Percentiles rank a stretch among this genome's conserved stretches.
These are phyloP conservation scores for Gymnopus androsaceus DNA, from an alignment of 1,284 basidiomycete species.

Conservation along the genomic window DNA sequence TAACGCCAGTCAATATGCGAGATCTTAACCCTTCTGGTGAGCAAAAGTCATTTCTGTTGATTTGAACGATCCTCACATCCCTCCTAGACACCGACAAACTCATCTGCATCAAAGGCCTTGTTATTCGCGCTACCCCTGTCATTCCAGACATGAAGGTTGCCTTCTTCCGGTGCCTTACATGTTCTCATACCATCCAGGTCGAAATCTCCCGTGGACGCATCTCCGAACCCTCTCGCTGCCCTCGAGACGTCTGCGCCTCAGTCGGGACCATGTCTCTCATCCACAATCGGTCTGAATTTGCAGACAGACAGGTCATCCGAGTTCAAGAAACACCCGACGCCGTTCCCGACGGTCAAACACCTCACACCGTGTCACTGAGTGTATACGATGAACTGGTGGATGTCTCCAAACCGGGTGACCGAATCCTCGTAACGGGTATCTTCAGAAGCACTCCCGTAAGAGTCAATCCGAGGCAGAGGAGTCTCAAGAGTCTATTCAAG, in stretches of 20 bases:
- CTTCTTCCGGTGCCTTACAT: conserved; percentile 97
- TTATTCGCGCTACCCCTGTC: conserved; percentile 95
- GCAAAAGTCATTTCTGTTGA: conserved; percentile 23
- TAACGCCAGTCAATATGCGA: conserved; percentile 85
- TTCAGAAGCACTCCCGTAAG: conserved; percentile 94
- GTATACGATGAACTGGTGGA: conserved; percentile 98
- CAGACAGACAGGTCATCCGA: conserved; percentile 93
- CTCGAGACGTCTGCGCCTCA: conserved; percentile 87
- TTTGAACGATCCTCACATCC: conserved; percentile 4
- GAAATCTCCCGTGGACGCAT: conserved; percentile 97
- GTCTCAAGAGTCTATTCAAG: conserved; percentile 95
- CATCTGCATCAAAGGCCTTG: conserved; percentile 92
- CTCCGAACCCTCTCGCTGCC: conserved; percentile 88
- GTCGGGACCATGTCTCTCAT: conserved; percentile 92
- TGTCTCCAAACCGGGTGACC: conserved; percentile 91
- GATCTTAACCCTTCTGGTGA: conserved; percentile 87
- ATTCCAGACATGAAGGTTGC: conserved; percentile 99
- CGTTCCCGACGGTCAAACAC: conserved; percentile 97
- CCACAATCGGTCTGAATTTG: conserved; percentile 96
- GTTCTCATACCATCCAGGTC: conserved; percentile 91
- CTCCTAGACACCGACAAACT: conserved; percentile 91
- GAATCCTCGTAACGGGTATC: conserved; percentile 90
- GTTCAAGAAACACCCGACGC: conserved; percentile 97
- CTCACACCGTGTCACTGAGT: conserved; percentile 94
- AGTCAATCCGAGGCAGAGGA: conserved; percentile 89